phyloP scores from a whole-genome alignment of 352 stramenopile species.

The Thraustochytrium sp. region DNA sequence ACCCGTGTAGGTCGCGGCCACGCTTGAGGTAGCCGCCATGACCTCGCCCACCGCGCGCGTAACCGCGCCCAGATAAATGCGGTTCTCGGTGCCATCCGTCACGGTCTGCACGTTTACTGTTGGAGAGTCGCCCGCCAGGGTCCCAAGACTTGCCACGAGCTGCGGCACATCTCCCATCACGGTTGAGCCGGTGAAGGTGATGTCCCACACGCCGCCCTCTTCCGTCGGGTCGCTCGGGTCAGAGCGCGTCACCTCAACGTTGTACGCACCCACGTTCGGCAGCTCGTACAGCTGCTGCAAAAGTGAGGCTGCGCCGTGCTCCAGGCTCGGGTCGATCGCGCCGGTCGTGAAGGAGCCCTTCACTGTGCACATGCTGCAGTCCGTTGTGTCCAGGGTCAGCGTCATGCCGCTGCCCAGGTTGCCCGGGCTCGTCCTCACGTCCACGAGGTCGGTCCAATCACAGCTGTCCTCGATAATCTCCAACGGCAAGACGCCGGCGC shows the following conservation, averaged over 20 bases:
- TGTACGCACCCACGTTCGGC: conserved; percentile 22
- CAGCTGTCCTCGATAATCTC: background rate
- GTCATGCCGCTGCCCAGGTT: conserved; percentile 28
- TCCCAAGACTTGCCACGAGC: conserved; percentile 49
- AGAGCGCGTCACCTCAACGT: conserved; percentile 25
- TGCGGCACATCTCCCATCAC: conserved; percentile 75
- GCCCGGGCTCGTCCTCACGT: background rate
- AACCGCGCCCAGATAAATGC: conserved; percentile 6
- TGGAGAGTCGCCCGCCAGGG: conserved; percentile 48
- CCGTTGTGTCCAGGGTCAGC: conserved; percentile 14
- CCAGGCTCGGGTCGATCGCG: background rate
- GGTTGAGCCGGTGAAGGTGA: conserved; percentile 54
- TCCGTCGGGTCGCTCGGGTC: background rate
- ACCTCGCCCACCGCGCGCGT: background rate
- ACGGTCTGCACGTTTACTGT: conserved; percentile 10
- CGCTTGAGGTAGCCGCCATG: background rate
- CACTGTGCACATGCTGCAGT: conserved; percentile 14
- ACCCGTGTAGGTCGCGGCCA: background rate
- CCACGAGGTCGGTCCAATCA: background rate
- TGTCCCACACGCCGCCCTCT: conserved; percentile 4
- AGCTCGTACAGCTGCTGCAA: conserved; percentile 9
- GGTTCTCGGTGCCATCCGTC: conserved; percentile 21
- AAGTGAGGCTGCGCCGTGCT: background rate
- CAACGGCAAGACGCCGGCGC: background rate
- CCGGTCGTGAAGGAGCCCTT: conserved; percentile 17